Conservation (phyloP, 2,329 filamentous ascomycete genomes). For the Fusarium citri region DNA sequence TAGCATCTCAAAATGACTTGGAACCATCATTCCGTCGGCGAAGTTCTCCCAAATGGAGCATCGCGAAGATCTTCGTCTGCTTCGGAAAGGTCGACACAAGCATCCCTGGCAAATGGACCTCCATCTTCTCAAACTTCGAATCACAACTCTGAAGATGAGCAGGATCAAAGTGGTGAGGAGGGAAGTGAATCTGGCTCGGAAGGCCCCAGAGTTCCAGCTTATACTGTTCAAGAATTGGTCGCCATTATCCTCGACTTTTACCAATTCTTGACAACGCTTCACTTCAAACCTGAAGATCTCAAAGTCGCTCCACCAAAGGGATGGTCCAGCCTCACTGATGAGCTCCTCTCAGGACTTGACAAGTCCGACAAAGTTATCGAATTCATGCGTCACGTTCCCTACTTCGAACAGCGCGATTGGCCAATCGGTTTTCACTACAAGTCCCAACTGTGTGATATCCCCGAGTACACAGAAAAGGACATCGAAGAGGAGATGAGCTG, state of each 20-base stretch:
- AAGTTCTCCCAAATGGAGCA: neutral
- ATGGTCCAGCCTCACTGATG: neutral
- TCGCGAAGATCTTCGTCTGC: neutral
- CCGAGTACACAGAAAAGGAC: neutral
- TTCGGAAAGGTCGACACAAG: neutral
- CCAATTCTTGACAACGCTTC: neutral
- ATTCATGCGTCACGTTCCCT: neutral
- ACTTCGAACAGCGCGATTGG: neutral
- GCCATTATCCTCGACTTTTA: neutral
- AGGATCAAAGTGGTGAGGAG: neutral
- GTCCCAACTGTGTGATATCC: neutral
- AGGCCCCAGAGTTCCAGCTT: neutral
- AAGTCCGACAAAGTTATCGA: neutral
- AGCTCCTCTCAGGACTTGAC: neutral
- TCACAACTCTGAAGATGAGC: neutral
- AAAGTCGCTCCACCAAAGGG: neutral
- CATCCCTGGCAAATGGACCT: neutral
- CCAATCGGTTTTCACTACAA: neutral
- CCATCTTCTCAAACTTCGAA: neutral
- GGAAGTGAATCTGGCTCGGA: neutral
- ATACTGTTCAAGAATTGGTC: neutral
- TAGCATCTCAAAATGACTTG: neutral
- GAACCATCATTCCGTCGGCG: neutral
- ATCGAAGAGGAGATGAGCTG: neutral
- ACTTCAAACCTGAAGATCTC: neutral